Conservation (phyloP, 306 rosid species). For the Vigna mungo region DNA sequence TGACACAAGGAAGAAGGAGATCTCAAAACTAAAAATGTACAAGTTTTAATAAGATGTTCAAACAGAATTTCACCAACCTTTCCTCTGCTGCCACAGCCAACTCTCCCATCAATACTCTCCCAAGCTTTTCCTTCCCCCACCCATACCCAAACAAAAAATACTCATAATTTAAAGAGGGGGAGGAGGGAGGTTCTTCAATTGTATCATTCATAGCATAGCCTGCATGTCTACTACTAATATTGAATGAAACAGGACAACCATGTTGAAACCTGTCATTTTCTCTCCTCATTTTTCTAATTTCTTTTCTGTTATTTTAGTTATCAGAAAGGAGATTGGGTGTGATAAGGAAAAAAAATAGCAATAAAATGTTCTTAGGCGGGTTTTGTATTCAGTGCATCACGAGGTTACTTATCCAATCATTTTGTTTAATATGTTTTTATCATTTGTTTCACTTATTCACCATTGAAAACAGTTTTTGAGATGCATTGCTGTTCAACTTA, state of each 20-base stretch:
- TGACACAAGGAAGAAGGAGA: not conserved
- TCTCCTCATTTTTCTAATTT: slow-evolving; percentile 6
- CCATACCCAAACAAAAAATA: not conserved
- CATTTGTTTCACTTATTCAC: slow-evolving; percentile 16
- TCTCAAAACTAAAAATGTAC: slow-evolving; percentile 1
- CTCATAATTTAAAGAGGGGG: not conserved
- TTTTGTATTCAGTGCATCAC: slow-evolving; percentile 25
- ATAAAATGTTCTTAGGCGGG: slow-evolving; percentile 11
- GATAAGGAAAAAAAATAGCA: not conserved
- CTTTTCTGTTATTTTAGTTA: slow-evolving; percentile 20
- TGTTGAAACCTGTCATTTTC: slow-evolving; percentile 3
- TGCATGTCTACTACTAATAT: slow-evolving; percentile 16
- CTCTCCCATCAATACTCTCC: not conserved
- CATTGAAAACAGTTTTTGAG: not conserved
- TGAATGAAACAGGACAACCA: not conserved
- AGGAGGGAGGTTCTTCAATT: not conserved
- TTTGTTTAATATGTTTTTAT: slow-evolving; percentile 1
- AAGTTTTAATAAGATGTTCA: too few relatives aligned
- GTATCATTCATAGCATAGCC: not conserved
- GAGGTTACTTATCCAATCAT: slow-evolving; percentile 2
- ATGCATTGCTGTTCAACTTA: not conserved
- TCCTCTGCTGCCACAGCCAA: not conserved
- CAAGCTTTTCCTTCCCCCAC: not conserved
- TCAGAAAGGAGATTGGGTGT: slow-evolving; percentile 2
- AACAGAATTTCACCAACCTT: not conserved